Base-by-base conservation (phyloP, 805 yeast species). In the Candida tibetensis region DNA sequence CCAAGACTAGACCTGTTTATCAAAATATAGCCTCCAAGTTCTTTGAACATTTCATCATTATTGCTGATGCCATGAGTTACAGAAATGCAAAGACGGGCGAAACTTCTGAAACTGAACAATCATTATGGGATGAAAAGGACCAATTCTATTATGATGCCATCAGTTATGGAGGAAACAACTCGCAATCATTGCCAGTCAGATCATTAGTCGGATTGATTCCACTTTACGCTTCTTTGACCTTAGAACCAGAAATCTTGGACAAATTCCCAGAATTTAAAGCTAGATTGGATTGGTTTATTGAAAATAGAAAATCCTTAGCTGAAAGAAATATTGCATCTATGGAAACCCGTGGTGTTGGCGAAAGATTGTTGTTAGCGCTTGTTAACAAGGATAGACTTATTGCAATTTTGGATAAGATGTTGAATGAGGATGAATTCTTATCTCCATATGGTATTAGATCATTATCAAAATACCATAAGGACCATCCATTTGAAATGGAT, bases 11-110 rank as follows among this genome's bases (percentile, higher is more conserved):
- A 47, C 81, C 85, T 0, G 93, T 85, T 14, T 90, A 90, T 64
- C 96, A 89, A 64, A 93, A 88, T 59, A 85, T 88, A 60, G 96
- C 96, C 3, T 83, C 95, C 37, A 90, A 89, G 65, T 89, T 89
- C 61, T 88, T 89, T 62, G 96, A 90, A 67, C 97, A 89, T 60
- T 89, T 88, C 62, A 64, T 90, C 42, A 72, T 88, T 55, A 89
- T 89, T 68, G 88, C 96, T 17, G 97, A 89, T 62, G 95, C 96
- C 8, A 85, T 89, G 95, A 80, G 95, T 10, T 85, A 76, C 59
- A 67, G 72, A 32, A 69, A 66, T 27, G 72, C 73, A 16, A 58
- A 51, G 18, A 54, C 56, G 34, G 69, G 69, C 8, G 67, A 63
- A 23, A 64, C 62, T 16, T 71, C 64, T 28, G 67, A 66, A 27